phyloP scores from a whole-genome alignment of 441 rosid genomes.

The Brassica balearica region DNA sequence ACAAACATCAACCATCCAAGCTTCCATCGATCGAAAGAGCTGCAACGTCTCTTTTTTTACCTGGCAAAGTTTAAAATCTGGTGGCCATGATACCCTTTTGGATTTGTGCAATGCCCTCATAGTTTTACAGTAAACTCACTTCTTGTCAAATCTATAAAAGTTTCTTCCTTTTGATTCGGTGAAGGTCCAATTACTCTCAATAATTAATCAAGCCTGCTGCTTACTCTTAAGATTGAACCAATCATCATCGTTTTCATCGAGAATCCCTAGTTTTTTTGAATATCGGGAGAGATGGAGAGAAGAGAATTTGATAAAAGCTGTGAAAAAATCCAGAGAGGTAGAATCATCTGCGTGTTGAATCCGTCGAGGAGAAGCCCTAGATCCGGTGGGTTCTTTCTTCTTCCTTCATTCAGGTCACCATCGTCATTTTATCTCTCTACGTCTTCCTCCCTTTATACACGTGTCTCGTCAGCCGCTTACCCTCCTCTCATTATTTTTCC shows the following conservation, averaged over 20 bases:
- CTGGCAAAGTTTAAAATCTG: slow-evolving; percentile 97
- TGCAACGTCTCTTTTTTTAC: too few relatives aligned
- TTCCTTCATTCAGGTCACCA: slow-evolving; percentile 30
- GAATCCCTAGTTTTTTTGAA: slow-evolving; percentile 35
- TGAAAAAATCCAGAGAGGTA: slow-evolving; percentile 19
- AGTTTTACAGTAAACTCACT: slow-evolving; percentile 50
- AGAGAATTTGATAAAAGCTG: slow-evolving; percentile 24
- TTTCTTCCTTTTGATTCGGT: slow-evolving; percentile 17
- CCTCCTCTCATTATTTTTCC: slow-evolving; percentile 1
- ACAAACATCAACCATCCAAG: background rate
- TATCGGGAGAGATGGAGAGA: background rate
- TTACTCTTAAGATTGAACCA: slow-evolving; percentile 32
- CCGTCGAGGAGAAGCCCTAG: slow-evolving; percentile 44
- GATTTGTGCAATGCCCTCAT: slow-evolving; percentile 86
- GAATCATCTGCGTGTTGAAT: slow-evolving; percentile 19
- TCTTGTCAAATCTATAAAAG: slow-evolving; percentile 21
- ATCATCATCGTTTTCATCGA: slow-evolving; percentile 35
- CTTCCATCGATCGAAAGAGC: slow-evolving; percentile 14
- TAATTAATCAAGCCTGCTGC: background rate
- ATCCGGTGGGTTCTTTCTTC: slow-evolving; percentile 39
- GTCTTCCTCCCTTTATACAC: background rate
- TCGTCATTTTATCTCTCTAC: slow-evolving; percentile 40
- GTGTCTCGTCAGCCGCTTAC: background rate
- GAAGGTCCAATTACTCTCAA: slow-evolving; percentile 29
- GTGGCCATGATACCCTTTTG: slow-evolving; percentile 89